A percentile compares a stretch with the other conserved stretches of the same genome.
Evolutionary conservation across 768 basidiomycete species (phyloP).

Genomic region (Calocera cornea): DNA sequence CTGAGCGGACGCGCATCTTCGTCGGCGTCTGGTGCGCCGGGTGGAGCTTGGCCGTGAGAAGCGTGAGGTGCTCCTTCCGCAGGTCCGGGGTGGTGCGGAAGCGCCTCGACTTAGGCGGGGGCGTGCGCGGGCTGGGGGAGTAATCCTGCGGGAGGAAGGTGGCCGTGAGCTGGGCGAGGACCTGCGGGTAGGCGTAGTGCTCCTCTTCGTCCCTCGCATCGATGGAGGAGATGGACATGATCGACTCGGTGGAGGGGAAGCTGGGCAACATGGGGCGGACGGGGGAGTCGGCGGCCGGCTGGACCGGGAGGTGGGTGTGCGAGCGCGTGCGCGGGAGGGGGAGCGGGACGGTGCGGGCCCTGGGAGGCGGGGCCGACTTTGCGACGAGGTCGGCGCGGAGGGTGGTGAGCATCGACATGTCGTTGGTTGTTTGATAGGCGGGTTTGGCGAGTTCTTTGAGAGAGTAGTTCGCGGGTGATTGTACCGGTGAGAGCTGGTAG

Average conservation of each 20-base stretch:
- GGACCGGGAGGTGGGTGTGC: not conserved
- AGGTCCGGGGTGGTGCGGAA: not conserved
- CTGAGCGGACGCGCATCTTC: not conserved
- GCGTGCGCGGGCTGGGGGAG: not conserved
- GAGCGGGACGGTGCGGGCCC: not conserved
- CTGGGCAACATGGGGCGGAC: not conserved
- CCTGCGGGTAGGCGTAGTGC: not conserved
- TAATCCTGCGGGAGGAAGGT: not conserved
- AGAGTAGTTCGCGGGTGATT: too few relatives aligned
- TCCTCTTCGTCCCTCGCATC: not conserved
- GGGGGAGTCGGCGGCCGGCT: not conserved
- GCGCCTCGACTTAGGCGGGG: not conserved
- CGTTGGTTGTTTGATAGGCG: too few relatives aligned
- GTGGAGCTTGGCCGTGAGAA: not conserved
- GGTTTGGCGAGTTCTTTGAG: too few relatives aligned
- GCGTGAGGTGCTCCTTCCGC: not conserved
- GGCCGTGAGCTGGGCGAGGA: not conserved
- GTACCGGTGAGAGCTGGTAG: too few relatives aligned
- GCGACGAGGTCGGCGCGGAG: too few relatives aligned
- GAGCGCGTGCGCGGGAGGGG: not conserved
- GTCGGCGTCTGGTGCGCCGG: not conserved
- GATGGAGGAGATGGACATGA: not conserved
- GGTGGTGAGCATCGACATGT: too few relatives aligned
- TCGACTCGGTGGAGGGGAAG: not conserved
- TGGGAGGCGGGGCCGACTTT: too few relatives aligned